phyloP scores from a whole-genome alignment of 2,329 filamentous ascomycete genomes.

The Exophiala sideris region DNA sequence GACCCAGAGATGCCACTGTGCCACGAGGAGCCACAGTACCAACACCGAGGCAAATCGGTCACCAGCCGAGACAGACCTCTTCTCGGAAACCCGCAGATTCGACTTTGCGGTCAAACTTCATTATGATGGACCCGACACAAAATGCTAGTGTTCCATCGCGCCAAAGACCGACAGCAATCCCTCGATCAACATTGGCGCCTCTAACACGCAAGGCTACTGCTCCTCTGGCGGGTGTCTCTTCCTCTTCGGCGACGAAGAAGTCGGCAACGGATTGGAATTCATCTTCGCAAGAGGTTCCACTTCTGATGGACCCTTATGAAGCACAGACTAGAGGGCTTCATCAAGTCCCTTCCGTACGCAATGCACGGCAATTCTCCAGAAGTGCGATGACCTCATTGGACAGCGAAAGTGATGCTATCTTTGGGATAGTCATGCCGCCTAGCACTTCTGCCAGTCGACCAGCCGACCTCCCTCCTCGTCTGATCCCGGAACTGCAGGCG shows the following conservation, averaged over 20 bases:
- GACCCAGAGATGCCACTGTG: constrained; percentile 22
- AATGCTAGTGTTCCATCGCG: constrained; percentile 4
- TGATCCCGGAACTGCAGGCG: constrained; percentile 29
- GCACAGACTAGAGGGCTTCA: neutral
- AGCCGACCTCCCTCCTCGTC: constrained; percentile 23
- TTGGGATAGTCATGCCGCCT: constrained; percentile 23
- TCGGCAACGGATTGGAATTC: constrained; percentile 1
- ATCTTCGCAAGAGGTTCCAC: constrained; percentile 17
- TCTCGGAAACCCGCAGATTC: constrained; percentile 1
- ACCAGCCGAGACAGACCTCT: neutral
- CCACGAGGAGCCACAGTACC: constrained; percentile 14
- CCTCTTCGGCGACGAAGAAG: neutral
- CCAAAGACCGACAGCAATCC: constrained; percentile 12
- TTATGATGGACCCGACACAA: constrained; percentile 3
- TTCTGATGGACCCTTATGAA: constrained; percentile 16
- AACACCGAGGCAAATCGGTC: constrained; percentile 7
- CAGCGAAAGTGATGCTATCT: constrained; percentile 18
- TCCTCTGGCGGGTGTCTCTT: neutral
- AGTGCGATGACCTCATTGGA: constrained; percentile 17
- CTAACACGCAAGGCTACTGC: constrained; percentile 1
- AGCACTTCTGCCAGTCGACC: constrained; percentile 4
- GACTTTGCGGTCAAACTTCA: constrained; percentile 3
- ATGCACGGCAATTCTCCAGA: neutral
- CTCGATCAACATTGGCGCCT: constrained; percentile 5
- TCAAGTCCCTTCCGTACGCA: neutral